phyloP scores from a whole-genome alignment of 2,329 filamentous ascomycete species.

The Fusarium sp. region DNA sequence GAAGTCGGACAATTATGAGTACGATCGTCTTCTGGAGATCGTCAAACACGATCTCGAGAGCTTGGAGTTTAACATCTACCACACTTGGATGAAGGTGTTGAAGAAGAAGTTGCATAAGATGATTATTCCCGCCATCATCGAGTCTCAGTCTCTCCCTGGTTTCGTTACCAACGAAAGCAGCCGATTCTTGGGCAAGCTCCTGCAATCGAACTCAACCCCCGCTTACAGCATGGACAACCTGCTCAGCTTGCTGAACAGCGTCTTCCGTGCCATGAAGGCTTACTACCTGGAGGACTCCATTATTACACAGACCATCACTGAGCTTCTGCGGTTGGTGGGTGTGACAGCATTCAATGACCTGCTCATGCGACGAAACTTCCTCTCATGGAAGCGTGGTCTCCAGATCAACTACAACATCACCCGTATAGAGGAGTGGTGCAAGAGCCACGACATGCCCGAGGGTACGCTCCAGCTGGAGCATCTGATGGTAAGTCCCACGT shows the following conservation, averaged over 20 bases:
- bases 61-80: slow-evolving; percentile 99
- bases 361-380: slow-evolving; percentile 96
- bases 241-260: slow-evolving; percentile 92
- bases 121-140: slow-evolving; percentile 99
- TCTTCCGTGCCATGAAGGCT: slow-evolving; percentile 98
- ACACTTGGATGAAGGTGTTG: slow-evolving; percentile 99
- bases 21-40: slow-evolving; percentile 95
- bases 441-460: slow-evolving; percentile 99
- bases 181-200: slow-evolving; percentile 95
- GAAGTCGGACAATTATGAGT: slow-evolving; percentile 99
- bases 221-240: slow-evolving; percentile 99
- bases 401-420: slow-evolving; percentile 99
- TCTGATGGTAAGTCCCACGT: slow-evolving; percentile 77
- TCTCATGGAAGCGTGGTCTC: slow-evolving; percentile 98
- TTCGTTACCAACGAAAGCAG: slow-evolving; percentile 99
- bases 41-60: slow-evolving; percentile 99
- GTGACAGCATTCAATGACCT: slow-evolving; percentile 99
- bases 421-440: slow-evolving; percentile 99
- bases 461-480: slow-evolving; percentile 97
- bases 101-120: slow-evolving; percentile 99
- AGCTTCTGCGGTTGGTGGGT: slow-evolving; percentile 90
- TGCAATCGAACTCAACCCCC: slow-evolving; percentile 88
- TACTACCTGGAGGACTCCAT: slow-evolving; percentile 98
- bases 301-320: slow-evolving; percentile 93
- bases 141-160: slow-evolving; percentile 96